Evolutionary conservation across 78 protist species (phyloP), one percentile per base, ranked within the genome.

Genomic region (Planoprotostelium fungivorum): DNA sequence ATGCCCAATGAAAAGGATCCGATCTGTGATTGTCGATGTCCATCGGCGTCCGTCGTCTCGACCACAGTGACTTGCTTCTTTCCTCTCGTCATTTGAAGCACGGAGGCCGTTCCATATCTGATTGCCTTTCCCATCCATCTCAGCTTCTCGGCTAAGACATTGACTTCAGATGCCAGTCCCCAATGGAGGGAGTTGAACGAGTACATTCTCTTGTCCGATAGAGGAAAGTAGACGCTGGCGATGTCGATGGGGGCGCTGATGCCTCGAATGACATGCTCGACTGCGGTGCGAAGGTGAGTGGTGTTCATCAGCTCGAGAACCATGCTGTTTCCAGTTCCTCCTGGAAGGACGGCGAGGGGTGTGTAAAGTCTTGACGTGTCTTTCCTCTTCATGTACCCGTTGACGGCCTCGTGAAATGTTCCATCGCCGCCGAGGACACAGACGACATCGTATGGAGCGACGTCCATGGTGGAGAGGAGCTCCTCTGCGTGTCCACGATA

Each of bases 351-450:
- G 0, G 94, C 94, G 73, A 92, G n/a, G 34, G 90, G 93, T 87
- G 90, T 90, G 73, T 87, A 84, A 34, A 90, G 93, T 29, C 94
- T 10, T 23, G 92, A 36, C 1, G 89, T 90, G 83, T 89, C 91
- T 29, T 92, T 92, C 85, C 94, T 85, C 84, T 86, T 92, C 95
- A 93, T 93, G 38, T 89, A 89, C 63, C 95, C 95, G 29, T 93
- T 93, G 63, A 93, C 90, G 10, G 93, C 95, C 34, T 93, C 95
- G 63, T 93, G 95, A 16, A 93, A 87, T 0, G 93, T 90, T 39
- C 95, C 95, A 29, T 93, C 95, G 38, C 95, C 95, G 34, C 95
- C 95, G 1, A 93, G 91, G 38, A 92, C 63, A 83, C 94, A 92
- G 73, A 92, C 37, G 38, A 89, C 94, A 73, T 92, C 94, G 0